phyloP scores from a whole-genome alignment of 768 basidiomycete genomes.

The Mrakia frigida region DNA sequence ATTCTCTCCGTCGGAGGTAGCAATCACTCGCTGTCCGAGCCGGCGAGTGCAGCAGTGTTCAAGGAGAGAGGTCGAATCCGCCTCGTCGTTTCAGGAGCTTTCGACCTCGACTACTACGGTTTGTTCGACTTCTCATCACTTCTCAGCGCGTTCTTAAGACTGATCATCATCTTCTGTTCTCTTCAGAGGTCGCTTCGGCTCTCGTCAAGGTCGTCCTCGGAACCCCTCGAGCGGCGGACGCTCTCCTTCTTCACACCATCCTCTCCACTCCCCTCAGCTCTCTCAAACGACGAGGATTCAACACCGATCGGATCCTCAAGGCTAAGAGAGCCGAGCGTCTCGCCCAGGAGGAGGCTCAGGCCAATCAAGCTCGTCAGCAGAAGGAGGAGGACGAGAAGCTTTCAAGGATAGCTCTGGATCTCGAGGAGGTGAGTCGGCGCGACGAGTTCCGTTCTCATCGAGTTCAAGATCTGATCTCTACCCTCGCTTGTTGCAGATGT shows the following conservation, averaged over 20 bases:
- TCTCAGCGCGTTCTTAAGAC: background rate
- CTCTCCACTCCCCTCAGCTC: constrained; percentile 62
- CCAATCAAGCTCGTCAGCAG: constrained; percentile 46
- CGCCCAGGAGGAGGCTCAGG: constrained; percentile 38
- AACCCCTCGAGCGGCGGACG: constrained; percentile 74
- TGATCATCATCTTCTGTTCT: constrained; percentile 7
- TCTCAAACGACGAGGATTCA: constrained; percentile 24
- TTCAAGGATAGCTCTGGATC: constrained; percentile 64
- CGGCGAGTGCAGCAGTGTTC: constrained; percentile 33
- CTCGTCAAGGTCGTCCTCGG: constrained; percentile 75
- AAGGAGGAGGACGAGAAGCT: constrained; percentile 52
- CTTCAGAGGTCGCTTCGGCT: constrained; percentile 69
- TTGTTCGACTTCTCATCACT: constrained; percentile 39
- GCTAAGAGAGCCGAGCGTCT: constrained; percentile 62
- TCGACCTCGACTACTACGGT: constrained; percentile 87
- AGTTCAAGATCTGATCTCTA: background rate
- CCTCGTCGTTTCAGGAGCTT: constrained; percentile 68
- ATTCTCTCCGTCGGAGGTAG: constrained; percentile 45
- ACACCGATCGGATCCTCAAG: constrained; percentile 70
- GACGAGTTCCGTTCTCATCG: constrained; percentile 40
- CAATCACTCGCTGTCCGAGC: constrained; percentile 31
- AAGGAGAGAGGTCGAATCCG: constrained; percentile 43
- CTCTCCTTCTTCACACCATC: constrained; percentile 85
- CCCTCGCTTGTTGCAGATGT: constrained; percentile 23
- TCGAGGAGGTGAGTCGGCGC: constrained; percentile 66